phyloP scores from a whole-genome alignment of 1,284 basidiomycete genomes.

The Apiotrichum porosum region DNA sequence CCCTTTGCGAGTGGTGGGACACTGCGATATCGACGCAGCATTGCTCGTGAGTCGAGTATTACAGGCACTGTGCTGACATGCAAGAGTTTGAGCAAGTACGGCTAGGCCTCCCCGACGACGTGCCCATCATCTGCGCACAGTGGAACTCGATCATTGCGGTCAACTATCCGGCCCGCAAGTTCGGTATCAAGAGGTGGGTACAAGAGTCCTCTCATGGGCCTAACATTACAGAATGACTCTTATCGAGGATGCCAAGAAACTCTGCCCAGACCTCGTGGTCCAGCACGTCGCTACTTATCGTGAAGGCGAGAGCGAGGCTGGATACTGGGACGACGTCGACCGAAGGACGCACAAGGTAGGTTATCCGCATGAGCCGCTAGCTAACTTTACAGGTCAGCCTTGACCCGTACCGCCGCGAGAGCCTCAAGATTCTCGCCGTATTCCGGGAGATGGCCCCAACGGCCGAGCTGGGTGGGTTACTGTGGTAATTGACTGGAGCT shows the following conservation, averaged over 20 bases:
- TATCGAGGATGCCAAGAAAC: conserved; percentile 70
- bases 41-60: conserved; percentile 54
- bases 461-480: conserved; percentile 64
- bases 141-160: conserved; percentile 89
- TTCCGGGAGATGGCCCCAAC: conserved; percentile 72
- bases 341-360: conserved; percentile 87
- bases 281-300: conserved; percentile 87
- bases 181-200: conserved; percentile 84
- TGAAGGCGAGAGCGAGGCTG: conserved; percentile 82
- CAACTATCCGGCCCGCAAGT: conserved; percentile 89
- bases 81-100: conserved; percentile 78
- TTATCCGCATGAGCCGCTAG: no score
- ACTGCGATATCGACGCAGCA: conserved; percentile 91
- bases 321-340: conserved; percentile 82
- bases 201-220: no score
- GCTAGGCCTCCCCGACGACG: conserved; percentile 63
- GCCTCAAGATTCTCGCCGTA: conserved; percentile 76
- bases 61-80: not conserved
- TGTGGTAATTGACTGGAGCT: conserved; percentile 3
- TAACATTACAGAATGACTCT: no score
- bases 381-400: conserved; percentile 85
- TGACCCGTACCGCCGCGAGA: conserved; percentile 89
- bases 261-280: conserved; percentile 76
- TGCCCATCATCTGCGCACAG: conserved; percentile 85
- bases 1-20: conserved; percentile 59